Conservation (phyloP, 2,329 filamentous ascomycete genomes). For the Trichoderma semiorbis region DNA sequence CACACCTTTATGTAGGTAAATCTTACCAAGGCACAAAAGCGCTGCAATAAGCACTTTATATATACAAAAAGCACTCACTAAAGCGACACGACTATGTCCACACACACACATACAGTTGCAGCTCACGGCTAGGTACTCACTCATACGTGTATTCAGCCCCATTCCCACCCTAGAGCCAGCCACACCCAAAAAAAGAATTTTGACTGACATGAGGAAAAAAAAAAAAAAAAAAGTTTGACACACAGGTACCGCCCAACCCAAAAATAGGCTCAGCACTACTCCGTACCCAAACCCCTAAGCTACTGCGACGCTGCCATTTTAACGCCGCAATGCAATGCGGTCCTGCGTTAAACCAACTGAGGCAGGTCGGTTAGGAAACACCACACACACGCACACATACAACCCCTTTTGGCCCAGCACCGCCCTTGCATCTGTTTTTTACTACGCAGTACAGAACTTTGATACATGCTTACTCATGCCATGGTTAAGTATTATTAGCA, state of each 20-base stretch:
- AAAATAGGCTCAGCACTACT: neutral
- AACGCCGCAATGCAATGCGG: neutral
- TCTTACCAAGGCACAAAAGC: neutral
- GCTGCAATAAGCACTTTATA: neutral
- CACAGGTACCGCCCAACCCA: neutral
- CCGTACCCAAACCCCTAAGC: neutral
- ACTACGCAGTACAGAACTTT: neutral
- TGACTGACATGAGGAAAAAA: neutral
- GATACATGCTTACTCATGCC: neutral
- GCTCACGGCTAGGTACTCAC: neutral
- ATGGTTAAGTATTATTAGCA: neutral
- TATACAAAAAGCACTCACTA: neutral
- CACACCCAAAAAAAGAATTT: neutral
- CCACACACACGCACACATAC: neutral
- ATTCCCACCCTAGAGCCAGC: neutral
- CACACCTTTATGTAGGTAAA: neutral
- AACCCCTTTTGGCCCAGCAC: neutral
- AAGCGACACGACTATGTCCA: neutral
- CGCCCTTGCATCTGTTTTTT: neutral
- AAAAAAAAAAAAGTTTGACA: neutral
- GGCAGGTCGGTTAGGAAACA: neutral
- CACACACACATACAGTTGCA: neutral
- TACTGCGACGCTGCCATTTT: neutral
- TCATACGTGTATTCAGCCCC: neutral
- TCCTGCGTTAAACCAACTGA: neutral